Evolutionary conservation across 1,284 basidiomycete genomes (phyloP), one percentile per base, ranked within the genome.

Genomic region (Pascua sp.): DNA sequence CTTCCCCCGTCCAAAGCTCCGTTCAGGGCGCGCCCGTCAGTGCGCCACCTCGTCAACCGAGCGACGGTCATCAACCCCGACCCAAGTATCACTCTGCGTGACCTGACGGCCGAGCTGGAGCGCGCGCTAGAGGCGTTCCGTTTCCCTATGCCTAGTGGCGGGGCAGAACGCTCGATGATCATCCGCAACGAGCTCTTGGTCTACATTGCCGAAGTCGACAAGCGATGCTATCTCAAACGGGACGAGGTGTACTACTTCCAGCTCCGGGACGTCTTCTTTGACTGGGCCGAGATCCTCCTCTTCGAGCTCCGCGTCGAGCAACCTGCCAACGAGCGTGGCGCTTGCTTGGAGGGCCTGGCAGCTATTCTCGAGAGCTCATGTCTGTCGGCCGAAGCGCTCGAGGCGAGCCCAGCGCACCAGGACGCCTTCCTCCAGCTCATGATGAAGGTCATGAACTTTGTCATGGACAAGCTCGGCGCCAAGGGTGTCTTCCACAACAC

Each of bases 401-500:
- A 69, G 24, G 55, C 57, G 5, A 75, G 75, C 24, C 59, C 59
- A 1, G 71, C 64, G 2, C 68, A 75, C 52, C 64, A 68, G 42
- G 61, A 57, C 4, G 69, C 70, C 7, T 80, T 79, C 67, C 71
- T 72, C 17, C 59, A 68, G 36, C 63, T 78, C 48, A 73, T 81
- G 67, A 69, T 80, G 24, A 65, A 64, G 47, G 69, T 80, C 32
- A 72, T 81, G 67, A 71, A 62, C 13, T 81, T 80, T 60, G 80
- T 80, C 3, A 77, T 81, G 67, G 76, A 77, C 42, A 81, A 81
- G 67, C 72, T 81, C 0, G 80, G 80, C 9, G 79, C 79, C 17
- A 80, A 81, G 64, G 80, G 80, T 52, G 80, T 81, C 11, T 81
- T 80, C 68, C 80, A 81, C 59, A 81, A 81, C 62, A 81, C 79